Base-by-base conservation (phyloP, 2,329 filamentous ascomycete species). In the Claviceps capensis region DNA sequence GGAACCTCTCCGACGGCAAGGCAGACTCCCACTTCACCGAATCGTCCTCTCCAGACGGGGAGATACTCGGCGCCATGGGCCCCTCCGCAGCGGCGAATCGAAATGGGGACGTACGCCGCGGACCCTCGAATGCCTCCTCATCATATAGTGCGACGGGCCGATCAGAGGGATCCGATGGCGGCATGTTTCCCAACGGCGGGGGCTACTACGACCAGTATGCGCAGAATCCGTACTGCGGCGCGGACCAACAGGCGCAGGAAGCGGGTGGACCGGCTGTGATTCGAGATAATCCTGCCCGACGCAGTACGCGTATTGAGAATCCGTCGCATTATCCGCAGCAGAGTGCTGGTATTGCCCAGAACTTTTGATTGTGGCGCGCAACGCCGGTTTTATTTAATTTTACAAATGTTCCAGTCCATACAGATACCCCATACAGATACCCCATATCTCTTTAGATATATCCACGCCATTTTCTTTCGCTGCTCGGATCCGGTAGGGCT, bases 281-380 rank as follows among this genome's bases (percentile, higher is more conserved):
- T 57, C 82, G 90, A 52, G 93, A 98, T 66, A 93, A 97, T 58
- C 85, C 86, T 57, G 93, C 93, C 30, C 77, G 93, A 59, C 81
- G 93, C 58, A 96, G 96, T 71, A 96, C 93, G 13, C 82, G 90
- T 56, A 97, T 98, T 62, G 90, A 97, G 71, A 95, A 85, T 65
- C 85, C 88, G 2, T 81, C 86, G 45, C 86, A 93, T 56, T 94
- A 87, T 62, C 90, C 91, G 11, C 88, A 94, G 64, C 89, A 95
- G 72, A 95, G 87, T 61, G 88, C 88, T 41, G 93, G 93, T 54
- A 96, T 98, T 62, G 87, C 93, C 36, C 93, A 97, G 70, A 98
- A 98, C 69, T 98, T 98, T 62, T 48, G 23, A 47, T 17, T 41
- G 38, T 17, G 3, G 19, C 22, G 6, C 22, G 19, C 17, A 4